These are phyloP conservation scores for Penicillium sp. DNA, from an alignment of 2,329 filamentous ascomycete species.

Conservation along the genomic window DNA sequence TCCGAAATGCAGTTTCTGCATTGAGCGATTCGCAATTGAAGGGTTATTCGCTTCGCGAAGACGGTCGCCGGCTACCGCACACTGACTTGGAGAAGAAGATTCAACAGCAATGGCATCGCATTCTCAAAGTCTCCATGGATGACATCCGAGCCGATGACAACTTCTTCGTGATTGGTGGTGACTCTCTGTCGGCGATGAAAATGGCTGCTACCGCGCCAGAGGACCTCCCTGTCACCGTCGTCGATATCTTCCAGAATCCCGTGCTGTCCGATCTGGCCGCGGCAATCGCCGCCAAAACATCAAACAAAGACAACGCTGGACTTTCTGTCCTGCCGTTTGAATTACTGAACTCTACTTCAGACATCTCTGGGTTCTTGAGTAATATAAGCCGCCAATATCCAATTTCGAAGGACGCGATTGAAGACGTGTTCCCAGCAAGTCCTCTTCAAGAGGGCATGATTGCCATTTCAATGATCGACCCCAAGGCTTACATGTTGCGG, in stretches of 20 bases:
- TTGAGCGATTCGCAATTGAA: no score
- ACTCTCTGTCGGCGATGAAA: slow-evolving; percentile 30
- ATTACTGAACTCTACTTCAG: background rate
- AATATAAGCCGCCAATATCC: background rate
- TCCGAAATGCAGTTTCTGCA: no score
- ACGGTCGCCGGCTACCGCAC: no score
- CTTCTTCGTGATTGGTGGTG: slow-evolving; percentile 36
- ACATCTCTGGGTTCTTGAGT: background rate
- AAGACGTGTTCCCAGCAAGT: background rate
- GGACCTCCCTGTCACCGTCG: slow-evolving; percentile 16
- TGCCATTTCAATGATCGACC: background rate
- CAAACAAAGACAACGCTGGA: background rate
- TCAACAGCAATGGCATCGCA: slow-evolving; percentile 27
- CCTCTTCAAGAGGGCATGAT: background rate
- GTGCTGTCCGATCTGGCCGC: slow-evolving; percentile 12
- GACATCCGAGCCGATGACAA: slow-evolving; percentile 26
- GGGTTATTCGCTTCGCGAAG: no score
- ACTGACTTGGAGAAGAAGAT: slow-evolving; percentile 12
- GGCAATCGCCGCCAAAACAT: background rate
- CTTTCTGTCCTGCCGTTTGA: background rate
- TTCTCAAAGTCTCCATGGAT: slow-evolving; percentile 20
- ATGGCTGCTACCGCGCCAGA: slow-evolving; percentile 5
- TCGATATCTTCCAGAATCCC: slow-evolving; percentile 18
- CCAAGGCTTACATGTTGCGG: no score
- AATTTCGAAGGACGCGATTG: background rate